Percentiles rank a stretch among this genome's conserved stretches.
These are phyloP conservation scores for Termitomyces sp. DNA, from an alignment of 768 basidiomycete genomes.

Conservation along the genomic window DNA sequence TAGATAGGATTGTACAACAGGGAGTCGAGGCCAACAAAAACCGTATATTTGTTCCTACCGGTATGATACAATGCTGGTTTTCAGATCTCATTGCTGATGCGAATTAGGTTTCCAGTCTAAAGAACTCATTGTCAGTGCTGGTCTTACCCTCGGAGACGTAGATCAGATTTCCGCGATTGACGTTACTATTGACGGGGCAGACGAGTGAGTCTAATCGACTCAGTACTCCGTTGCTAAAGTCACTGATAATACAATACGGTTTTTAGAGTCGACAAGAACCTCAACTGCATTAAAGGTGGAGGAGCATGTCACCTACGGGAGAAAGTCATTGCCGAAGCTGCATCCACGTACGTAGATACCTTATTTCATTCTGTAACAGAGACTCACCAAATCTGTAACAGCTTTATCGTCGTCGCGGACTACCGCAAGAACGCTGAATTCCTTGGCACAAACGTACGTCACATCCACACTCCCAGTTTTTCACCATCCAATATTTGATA, in stretches of 20 bases:
- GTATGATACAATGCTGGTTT: constrained; percentile 28
- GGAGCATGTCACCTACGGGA: constrained; percentile 96
- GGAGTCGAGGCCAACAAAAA: constrained; percentile 69
- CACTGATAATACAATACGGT: not conserved
- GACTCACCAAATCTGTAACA: constrained; percentile 19
- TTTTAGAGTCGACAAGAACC: constrained; percentile 75
- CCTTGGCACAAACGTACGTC: constrained; percentile 76
- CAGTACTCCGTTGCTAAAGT: not conserved
- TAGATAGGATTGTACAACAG: constrained; percentile 88
- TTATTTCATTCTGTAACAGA: not conserved
- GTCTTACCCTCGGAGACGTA: constrained; percentile 79
- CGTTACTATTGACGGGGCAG: constrained; percentile 97
- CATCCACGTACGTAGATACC: constrained; percentile 55
- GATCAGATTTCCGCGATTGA: constrained; percentile 87
- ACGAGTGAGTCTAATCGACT: constrained; percentile 59
- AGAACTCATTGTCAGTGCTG: constrained; percentile 81
- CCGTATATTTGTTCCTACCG: constrained; percentile 88
- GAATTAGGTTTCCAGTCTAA: constrained; percentile 86
- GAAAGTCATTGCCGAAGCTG: constrained; percentile 97
- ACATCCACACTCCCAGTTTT: not conserved
- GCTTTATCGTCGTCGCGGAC: constrained; percentile 91
- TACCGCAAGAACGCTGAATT: constrained; percentile 87
- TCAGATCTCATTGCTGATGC: not conserved
- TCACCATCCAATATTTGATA: constrained; percentile 21
- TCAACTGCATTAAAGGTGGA: constrained; percentile 97